These are phyloP conservation scores for Fusarium bulbicola DNA, from an alignment of 2,329 filamentous ascomycete species.

Conservation along the genomic window DNA sequence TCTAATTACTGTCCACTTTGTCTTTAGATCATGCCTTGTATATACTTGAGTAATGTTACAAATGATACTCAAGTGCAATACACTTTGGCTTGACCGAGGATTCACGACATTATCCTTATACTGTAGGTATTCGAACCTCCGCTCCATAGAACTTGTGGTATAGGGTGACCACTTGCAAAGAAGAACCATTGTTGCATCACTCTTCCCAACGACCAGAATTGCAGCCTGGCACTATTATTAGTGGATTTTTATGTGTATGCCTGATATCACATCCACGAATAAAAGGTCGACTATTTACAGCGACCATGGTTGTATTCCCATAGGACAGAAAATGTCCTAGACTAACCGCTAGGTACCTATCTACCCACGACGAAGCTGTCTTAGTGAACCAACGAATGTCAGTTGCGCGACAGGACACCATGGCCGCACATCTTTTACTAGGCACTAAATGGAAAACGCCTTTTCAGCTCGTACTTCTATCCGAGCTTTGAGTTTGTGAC, in stretches of 20 bases:
- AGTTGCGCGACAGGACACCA: background rate
- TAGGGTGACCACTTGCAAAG: background rate
- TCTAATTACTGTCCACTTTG: background rate
- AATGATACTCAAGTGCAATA: background rate
- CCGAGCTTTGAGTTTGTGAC: background rate
- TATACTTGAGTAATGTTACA: accelerated
- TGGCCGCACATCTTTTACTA: too few species aligned
- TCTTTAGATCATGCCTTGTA: background rate
- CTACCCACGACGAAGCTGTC: background rate
- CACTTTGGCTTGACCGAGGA: too few species aligned
- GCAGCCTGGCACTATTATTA: background rate
- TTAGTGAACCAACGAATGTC: too few species aligned
- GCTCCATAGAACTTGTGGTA: background rate
- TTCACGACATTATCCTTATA: background rate
- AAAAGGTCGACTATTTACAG: background rate
- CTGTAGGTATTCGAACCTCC: background rate
- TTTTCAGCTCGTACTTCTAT: background rate
- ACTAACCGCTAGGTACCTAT: background rate
- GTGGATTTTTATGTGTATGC: background rate
- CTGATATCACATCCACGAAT: background rate
- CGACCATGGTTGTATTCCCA: background rate
- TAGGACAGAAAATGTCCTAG: background rate
- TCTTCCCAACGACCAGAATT: background rate
- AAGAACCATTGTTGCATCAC: background rate
- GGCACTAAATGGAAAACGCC: too few species aligned